phyloP scores from a whole-genome alignment of 805 yeast species.

The Cyberlindnera mississippiensis region DNA sequence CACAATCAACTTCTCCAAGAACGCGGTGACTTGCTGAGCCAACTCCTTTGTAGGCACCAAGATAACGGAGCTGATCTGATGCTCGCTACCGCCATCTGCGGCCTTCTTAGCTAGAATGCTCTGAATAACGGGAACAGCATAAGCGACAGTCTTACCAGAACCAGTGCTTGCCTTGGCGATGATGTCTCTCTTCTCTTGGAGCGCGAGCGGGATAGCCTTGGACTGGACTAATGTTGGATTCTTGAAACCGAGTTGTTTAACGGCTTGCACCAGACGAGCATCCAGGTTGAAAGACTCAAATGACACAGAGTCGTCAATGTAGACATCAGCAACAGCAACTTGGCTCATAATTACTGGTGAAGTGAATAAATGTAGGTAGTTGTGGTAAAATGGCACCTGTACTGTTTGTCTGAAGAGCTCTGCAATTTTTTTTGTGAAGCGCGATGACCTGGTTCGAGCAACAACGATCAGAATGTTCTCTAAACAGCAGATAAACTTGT shows the following conservation, averaged over 20 bases:
- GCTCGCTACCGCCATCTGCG: slow-evolving; percentile 26
- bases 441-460: slow-evolving; percentile 1
- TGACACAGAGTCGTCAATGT: slow-evolving; percentile 58
- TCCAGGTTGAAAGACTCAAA: slow-evolving; percentile 82
- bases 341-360: background rate
- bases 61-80: slow-evolving; percentile 42
- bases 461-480: too few species aligned
- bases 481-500: too few species aligned
- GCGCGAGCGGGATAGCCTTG: slow-evolving; percentile 86
- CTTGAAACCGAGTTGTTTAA: slow-evolving; percentile 71
- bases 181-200: slow-evolving; percentile 86
- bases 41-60: slow-evolving; percentile 93
- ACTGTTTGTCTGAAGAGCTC: background rate
- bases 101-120: slow-evolving; percentile 49
- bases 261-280: slow-evolving; percentile 78
- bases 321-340: slow-evolving; percentile 3
- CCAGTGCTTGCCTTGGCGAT: slow-evolving; percentile 95
- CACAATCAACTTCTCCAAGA: slow-evolving; percentile 61
- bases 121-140: slow-evolving; percentile 82
- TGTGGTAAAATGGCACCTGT: background rate
- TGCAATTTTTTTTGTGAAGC: slow-evolving; percentile 1
- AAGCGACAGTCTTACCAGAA: slow-evolving; percentile 93
- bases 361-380: background rate
- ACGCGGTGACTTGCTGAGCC: slow-evolving; percentile 76
- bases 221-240: slow-evolving; percentile 91